Evolutionary conservation across 139 green algal species (phyloP).

Genomic region (Ulvella scutata): DNA sequence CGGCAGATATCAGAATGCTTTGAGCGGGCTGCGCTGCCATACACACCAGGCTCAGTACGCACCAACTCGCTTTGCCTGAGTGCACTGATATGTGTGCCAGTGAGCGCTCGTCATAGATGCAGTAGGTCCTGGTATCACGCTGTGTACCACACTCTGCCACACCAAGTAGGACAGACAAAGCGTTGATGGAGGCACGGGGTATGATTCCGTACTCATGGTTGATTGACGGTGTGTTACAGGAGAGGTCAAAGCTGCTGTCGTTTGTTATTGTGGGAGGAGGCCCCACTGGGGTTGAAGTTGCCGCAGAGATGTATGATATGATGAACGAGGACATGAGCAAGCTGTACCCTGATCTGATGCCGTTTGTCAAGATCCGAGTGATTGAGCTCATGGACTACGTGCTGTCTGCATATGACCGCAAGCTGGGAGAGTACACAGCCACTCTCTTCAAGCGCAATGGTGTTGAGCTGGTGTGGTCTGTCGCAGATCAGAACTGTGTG

Average conservation of each 20-base stretch:
- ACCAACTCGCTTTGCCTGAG: too few species aligned
- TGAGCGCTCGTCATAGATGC: too few species aligned
- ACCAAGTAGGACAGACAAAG: too few species aligned
- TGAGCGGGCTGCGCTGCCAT: conserved; percentile 68
- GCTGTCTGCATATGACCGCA: conserved; percentile 76
- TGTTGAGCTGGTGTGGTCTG: conserved; percentile 33
- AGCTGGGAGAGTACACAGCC: conserved; percentile 64
- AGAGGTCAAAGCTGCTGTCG: conserved; percentile 62
- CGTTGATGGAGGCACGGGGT: too few species aligned
- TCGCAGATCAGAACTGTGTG: too few species aligned
- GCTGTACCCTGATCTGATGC: conserved; percentile 51
- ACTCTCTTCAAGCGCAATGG: conserved; percentile 41
- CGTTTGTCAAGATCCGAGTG: conserved; percentile 40
- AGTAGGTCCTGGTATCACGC: too few species aligned
- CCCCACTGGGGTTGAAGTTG: conserved; percentile 82
- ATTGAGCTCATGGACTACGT: conserved; percentile 83
- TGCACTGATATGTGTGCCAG: too few species aligned
- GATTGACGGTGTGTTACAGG: conserved; percentile 20
- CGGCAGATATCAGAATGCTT: conserved; percentile 70
- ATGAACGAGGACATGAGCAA: conserved; percentile 41
- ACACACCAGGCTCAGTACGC: background rate
- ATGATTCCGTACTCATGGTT: background rate
- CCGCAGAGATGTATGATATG: conserved; percentile 81
- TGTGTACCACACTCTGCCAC: too few species aligned
- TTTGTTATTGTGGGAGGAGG: conserved; percentile 83